Evolutionary conservation across 768 basidiomycete genomes (phyloP).

Genomic region (Sarcodon aspratus): DNA sequence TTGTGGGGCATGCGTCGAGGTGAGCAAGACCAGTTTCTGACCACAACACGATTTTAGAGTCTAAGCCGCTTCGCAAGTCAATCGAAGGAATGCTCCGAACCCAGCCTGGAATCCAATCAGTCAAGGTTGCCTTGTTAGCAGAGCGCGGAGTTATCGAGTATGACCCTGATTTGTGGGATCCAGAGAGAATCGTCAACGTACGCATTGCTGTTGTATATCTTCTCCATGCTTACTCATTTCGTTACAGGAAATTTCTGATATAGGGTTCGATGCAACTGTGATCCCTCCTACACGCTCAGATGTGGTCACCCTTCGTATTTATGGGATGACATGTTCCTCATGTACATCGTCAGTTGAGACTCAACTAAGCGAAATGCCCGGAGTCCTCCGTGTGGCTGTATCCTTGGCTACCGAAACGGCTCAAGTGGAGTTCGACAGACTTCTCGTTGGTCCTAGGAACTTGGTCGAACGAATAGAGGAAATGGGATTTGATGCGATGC

Average conservation of each 20-base stretch:
- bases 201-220: conserved; percentile 16
- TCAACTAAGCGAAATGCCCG: conserved; percentile 57
- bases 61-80: conserved; percentile 29
- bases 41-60: background rate
- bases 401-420: conserved; percentile 70
- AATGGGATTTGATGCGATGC: conserved; percentile 83
- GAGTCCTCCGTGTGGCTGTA: conserved; percentile 60
- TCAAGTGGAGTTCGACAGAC: conserved; percentile 65
- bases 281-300: conserved; percentile 60
- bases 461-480: conserved; percentile 83
- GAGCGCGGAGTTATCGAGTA: conserved; percentile 90
- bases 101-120: conserved; percentile 80
- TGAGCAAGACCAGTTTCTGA: conserved; percentile 20
- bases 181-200: conserved; percentile 70
- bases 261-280: conserved; percentile 81
- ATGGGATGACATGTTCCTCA: conserved; percentile 85
- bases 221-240: background rate
- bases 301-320: conserved; percentile 64
- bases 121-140: conserved; percentile 95
- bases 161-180: conserved; percentile 70
- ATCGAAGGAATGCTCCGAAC: conserved; percentile 76
- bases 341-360: conserved; percentile 72
- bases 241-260: conserved; percentile 78
- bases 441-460: conserved; percentile 67
- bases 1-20: conserved; percentile 82